Evolutionary conservation across 2,329 filamentous ascomycete genomes (phyloP).

Genomic region (Fusarium sp.): DNA sequence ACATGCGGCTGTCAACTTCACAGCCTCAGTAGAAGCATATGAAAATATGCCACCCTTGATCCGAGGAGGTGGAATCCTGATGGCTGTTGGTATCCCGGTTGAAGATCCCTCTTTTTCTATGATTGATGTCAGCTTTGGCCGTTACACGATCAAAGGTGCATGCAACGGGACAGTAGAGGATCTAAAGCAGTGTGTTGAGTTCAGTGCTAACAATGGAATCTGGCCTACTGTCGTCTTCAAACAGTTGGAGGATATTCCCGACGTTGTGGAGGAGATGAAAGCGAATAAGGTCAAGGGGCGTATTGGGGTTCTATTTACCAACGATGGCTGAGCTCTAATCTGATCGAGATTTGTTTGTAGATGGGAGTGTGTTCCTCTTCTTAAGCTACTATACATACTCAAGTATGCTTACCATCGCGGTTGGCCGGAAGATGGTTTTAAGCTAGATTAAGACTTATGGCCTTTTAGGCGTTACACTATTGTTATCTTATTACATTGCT

Average conservation of each 20-base stretch:
- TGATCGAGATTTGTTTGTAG: no score
- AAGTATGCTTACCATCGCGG: no score
- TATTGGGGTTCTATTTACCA: not conserved
- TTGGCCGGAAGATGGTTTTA: no score
- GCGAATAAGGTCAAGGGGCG: not conserved
- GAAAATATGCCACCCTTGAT: constrained; percentile 4
- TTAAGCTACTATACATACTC: no score
- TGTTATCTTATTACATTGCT: no score
- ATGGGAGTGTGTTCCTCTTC: no score
- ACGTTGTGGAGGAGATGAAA: not conserved
- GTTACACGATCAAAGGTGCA: not conserved
- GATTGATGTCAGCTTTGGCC: constrained; percentile 1
- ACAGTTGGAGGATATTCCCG: constrained; percentile 1
- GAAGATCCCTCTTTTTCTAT: not conserved
- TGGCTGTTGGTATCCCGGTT: not conserved
- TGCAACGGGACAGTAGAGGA: not conserved
- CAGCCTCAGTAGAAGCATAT: not conserved
- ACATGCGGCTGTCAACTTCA: constrained; percentile 3
- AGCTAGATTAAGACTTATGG: no score
- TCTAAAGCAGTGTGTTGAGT: constrained; percentile 3
- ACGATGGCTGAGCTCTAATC: no score
- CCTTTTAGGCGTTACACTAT: no score
- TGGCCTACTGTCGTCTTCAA: not conserved
- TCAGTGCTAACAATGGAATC: constrained; percentile 7
- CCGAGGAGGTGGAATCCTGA: constrained; percentile 1